phyloP scores from a whole-genome alignment of 192 early-diverging fungal genomes.

The Rhizoclosmatium sp. region DNA sequence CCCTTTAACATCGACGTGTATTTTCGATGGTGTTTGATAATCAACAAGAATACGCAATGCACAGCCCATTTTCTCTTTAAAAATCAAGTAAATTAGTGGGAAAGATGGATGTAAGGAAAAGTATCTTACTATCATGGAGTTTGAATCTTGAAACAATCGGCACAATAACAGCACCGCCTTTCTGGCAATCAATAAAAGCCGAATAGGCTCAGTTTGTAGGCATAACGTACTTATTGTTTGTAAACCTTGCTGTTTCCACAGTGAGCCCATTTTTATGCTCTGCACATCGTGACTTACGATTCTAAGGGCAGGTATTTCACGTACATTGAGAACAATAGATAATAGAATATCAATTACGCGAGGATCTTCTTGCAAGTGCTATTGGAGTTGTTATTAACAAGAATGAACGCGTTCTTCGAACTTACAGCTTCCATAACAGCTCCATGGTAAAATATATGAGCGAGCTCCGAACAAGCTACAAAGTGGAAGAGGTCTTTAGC shows the following conservation, averaged over 20 bases:
- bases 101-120: not conserved
- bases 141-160: slow-evolving; percentile 19
- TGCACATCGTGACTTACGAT: slow-evolving; percentile 10
- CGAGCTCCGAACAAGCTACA: slow-evolving; percentile 16
- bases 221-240: slow-evolving; percentile 31
- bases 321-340: not conserved
- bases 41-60: slow-evolving; percentile 19
- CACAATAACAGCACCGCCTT: not conserved
- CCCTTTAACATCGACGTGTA: slow-evolving; percentile 7
- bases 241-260: slow-evolving; percentile 5
- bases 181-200: not conserved
- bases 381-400: not conserved
- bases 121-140: slow-evolving; percentile 15
- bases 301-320: not conserved
- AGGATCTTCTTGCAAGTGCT: slow-evolving; percentile 22
- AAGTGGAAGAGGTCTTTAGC: not conserved
- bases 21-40: slow-evolving; percentile 8
- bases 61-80: slow-evolving; percentile 21
- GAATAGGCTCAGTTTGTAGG: not conserved
- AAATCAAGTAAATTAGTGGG: not conserved
- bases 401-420: not conserved
- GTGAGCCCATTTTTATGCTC: not conserved
- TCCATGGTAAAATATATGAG: slow-evolving; percentile 24
- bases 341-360: slow-evolving; percentile 8
- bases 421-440: slow-evolving; percentile 25